These are phyloP conservation scores for Cladorrhinum sp. DNA, from an alignment of 2,329 filamentous ascomycete species.

Conservation along the genomic window DNA sequence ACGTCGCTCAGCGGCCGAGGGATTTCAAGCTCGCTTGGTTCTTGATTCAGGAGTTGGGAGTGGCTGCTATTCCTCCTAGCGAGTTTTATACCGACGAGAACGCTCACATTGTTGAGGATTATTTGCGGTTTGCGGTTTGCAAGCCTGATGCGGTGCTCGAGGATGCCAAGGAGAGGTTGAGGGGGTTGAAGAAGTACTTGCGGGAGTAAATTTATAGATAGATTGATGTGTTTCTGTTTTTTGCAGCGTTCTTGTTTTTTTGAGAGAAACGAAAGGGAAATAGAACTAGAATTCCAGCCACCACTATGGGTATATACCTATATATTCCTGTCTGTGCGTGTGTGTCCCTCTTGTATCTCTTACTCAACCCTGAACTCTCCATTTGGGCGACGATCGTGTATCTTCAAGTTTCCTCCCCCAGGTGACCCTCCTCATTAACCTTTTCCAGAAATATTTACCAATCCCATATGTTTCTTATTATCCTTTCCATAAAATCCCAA, in stretches of 20 bases:
- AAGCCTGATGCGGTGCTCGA: slow-evolving; percentile 87
- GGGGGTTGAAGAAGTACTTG: slow-evolving; percentile 71
- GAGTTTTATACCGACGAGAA: slow-evolving; percentile 93
- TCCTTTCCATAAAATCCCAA: not conserved
- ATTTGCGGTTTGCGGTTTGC: slow-evolving; percentile 92
- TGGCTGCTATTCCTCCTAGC: slow-evolving; percentile 92
- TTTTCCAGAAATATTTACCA: not conserved
- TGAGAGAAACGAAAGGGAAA: not conserved
- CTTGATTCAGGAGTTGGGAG: slow-evolving; percentile 90
- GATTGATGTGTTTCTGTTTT: not conserved
- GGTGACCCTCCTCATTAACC: not conserved
- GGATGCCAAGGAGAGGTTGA: slow-evolving; percentile 70
- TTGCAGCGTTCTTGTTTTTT: not conserved
- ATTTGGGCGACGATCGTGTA: too few relatives aligned
- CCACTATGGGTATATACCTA: not conserved
- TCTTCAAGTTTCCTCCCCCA: too few relatives aligned
- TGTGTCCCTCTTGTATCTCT: too few relatives aligned
- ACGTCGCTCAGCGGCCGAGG: slow-evolving; percentile 79
- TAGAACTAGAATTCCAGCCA: not conserved
- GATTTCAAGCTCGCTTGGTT: slow-evolving; percentile 98
- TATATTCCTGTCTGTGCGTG: too few relatives aligned
- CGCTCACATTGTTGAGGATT: slow-evolving; percentile 83
- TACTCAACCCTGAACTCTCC: too few relatives aligned
- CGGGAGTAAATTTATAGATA: slow-evolving; percentile 12
- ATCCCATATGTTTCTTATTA: not conserved